These are phyloP conservation scores for Letharia columbiana DNA, from an alignment of 495 filamentous ascomycete genomes.

Conservation along the genomic window DNA sequence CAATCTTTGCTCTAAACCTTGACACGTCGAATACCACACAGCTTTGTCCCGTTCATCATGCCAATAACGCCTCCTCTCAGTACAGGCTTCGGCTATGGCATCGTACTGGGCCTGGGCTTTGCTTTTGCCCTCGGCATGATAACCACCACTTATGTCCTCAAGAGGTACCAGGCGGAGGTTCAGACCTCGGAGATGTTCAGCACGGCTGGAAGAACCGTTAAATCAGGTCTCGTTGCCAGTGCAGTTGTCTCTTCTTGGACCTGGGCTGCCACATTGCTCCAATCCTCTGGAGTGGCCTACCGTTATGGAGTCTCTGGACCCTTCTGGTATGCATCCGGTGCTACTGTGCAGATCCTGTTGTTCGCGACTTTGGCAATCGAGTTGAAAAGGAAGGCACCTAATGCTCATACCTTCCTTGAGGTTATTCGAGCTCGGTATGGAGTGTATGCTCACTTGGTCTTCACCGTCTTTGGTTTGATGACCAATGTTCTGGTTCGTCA, in stretches of 20 bases:
- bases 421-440: constrained; percentile 56
- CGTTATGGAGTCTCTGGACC: constrained; percentile 87
- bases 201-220: constrained; percentile 88
- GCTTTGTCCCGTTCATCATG: constrained; percentile 15
- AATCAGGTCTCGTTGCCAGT: constrained; percentile 85
- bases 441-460: constrained; percentile 59
- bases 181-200: constrained; percentile 98
- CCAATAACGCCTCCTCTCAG: constrained; percentile 44
- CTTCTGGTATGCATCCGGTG: constrained; percentile 73
- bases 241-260: constrained; percentile 97
- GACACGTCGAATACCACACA: neutral
- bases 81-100: constrained; percentile 72
- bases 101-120: constrained; percentile 71
- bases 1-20: neutral
- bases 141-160: constrained; percentile 67
- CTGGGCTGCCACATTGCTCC: constrained; percentile 64
- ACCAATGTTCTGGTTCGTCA: constrained; percentile 60
- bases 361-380: constrained; percentile 94
- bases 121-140: constrained; percentile 76
- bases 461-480: constrained; percentile 71
- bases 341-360: constrained; percentile 60
- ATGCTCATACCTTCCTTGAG: constrained; percentile 83
- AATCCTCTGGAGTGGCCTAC: constrained; percentile 84
- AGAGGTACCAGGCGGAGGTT: constrained; percentile 83
- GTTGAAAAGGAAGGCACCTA: constrained; percentile 77